Evolutionary conservation across 2,329 filamentous ascomycete species (phyloP).

Genomic region (Annulohypoxylon truncatum): DNA sequence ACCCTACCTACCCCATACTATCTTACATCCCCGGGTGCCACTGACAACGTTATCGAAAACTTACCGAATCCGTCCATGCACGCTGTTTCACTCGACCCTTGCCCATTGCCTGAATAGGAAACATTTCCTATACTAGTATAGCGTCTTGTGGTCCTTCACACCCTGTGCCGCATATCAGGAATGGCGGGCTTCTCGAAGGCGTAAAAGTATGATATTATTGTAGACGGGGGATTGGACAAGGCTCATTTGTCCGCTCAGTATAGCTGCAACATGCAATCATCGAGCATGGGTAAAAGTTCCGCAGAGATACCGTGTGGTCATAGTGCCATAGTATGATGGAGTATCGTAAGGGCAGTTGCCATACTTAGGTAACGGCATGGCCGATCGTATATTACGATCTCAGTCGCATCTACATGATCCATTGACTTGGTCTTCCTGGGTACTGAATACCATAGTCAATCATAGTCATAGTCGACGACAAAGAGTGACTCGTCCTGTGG

Average conservation of each 20-base stretch:
- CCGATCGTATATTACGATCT: constrained; percentile 17
- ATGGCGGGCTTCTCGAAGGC: constrained; percentile 17
- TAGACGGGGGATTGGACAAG: constrained; percentile 15
- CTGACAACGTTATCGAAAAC: not conserved
- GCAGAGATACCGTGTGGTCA: not conserved
- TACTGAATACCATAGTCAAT: constrained; percentile 14
- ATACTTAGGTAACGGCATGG: constrained; percentile 4
- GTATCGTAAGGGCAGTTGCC: not conserved
- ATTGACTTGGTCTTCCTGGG: not conserved
- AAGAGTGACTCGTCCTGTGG: not conserved
- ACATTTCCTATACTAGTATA: constrained; percentile 6
- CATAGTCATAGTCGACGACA: constrained; percentile 5
- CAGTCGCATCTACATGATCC: constrained; percentile 14
- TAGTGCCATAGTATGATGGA: not conserved
- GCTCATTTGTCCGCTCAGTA: constrained; percentile 16
- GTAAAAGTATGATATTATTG: constrained; percentile 15
- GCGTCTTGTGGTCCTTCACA: not conserved
- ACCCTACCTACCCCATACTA: constrained; percentile 8
- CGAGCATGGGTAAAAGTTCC: constrained; percentile 1
- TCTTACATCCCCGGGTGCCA: constrained; percentile 7
- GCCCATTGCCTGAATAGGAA: not conserved
- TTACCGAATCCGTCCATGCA: constrained; percentile 9
- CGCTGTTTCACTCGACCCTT: constrained; percentile 10
- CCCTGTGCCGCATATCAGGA: constrained; percentile 1
- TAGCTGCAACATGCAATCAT: constrained; percentile 10